Evolutionary conservation across 495 filamentous ascomycete species (phyloP).

Genomic region (Jackrogersella minutella): DNA sequence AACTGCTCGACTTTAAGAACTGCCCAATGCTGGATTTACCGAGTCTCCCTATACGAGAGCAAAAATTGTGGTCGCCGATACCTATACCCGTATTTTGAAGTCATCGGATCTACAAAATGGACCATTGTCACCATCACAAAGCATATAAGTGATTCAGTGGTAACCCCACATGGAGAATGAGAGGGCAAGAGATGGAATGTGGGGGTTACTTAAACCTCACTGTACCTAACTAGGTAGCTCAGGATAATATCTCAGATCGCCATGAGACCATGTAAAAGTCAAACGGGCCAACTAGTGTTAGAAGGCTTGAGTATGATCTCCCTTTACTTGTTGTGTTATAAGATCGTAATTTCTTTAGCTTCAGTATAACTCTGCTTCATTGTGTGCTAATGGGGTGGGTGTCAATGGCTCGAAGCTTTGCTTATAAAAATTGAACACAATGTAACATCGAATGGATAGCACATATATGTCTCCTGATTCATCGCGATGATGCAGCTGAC

Average conservation of each 20-base stretch:
- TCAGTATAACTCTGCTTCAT: too few species aligned
- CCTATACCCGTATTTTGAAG: not conserved
- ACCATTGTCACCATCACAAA: not conserved
- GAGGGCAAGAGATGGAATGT: not conserved
- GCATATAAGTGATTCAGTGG: not conserved
- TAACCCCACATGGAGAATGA: not conserved
- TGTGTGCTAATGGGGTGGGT: too few species aligned
- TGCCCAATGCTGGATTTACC: conserved; percentile 4
- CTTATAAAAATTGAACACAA: not conserved
- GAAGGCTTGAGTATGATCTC: too few species aligned
- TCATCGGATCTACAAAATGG: conserved; percentile 10
- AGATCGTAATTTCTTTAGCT: too few species aligned
- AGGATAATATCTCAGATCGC: not conserved
- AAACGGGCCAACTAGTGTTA: not conserved
- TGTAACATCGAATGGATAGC: not conserved
- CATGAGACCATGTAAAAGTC: not conserved
- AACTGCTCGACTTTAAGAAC: not conserved
- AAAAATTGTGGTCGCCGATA: conserved; percentile 7
- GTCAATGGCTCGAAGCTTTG: too few species aligned
- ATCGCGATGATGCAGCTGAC: too few species aligned
- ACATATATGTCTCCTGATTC: too few species aligned
- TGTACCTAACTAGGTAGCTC: conserved; percentile 3
- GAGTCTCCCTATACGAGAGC: conserved; percentile 14
- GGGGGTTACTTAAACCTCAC: conserved; percentile 1
- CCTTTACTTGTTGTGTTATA: too few species aligned